Conservation (phyloP, 2,329 filamentous ascomycete genomes). For the Fusarium sp. region DNA sequence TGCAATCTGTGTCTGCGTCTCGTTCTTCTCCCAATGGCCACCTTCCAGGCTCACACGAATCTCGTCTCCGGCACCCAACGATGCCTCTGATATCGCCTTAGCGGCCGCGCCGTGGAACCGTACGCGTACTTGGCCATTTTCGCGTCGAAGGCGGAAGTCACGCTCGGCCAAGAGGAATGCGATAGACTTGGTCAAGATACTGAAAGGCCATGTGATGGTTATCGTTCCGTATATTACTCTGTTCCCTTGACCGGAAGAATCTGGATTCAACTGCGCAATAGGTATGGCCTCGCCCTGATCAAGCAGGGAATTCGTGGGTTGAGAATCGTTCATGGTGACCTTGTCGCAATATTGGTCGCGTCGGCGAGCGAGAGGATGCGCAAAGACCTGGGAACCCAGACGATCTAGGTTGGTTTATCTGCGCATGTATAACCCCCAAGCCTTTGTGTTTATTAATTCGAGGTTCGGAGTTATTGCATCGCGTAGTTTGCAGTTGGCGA, state of each 20-base stretch:
- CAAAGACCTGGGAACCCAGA: constrained; percentile 19
- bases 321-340: constrained; percentile 43
- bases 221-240: constrained; percentile 75
- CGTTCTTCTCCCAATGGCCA: constrained; percentile 70
- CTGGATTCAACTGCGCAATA: constrained; percentile 66
- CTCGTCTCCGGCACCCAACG: constrained; percentile 82
- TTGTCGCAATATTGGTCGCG: constrained; percentile 31
- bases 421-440: constrained; percentile 11
- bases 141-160: constrained; percentile 81
- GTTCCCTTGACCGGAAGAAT: constrained; percentile 54
- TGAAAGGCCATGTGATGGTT: constrained; percentile 93
- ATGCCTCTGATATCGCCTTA: constrained; percentile 72
- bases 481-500: constrained; percentile 6
- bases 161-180: constrained; percentile 86
- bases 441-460: not conserved
- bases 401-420: constrained; percentile 8
- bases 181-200: constrained; percentile 76
- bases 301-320: constrained; percentile 40
- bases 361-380: constrained; percentile 13
- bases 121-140: constrained; percentile 83
- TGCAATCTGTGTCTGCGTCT: constrained; percentile 58
- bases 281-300: constrained; percentile 55
- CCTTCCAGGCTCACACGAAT: constrained; percentile 76
- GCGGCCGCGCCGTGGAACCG: constrained; percentile 79
- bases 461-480: constrained; percentile 10